Conservation (phyloP, 306 rosid genomes). For the Luffa aegyptiaca region DNA sequence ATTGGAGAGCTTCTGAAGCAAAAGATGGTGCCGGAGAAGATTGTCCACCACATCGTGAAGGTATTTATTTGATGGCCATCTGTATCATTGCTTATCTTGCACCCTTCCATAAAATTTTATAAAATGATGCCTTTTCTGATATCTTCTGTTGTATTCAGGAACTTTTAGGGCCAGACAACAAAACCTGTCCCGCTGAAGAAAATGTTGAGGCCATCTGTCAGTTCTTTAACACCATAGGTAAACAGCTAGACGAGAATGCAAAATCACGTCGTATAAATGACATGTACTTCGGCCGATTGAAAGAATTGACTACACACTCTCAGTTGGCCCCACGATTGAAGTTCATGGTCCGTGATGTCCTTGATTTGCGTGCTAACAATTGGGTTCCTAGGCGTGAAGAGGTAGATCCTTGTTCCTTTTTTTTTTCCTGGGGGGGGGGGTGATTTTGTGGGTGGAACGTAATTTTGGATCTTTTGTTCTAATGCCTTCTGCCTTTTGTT, state of each 20-base stretch:
- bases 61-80: constrained; percentile 27
- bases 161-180: constrained; percentile 72
- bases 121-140: not conserved
- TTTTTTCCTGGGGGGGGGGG: too few relatives aligned
- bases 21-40: constrained; percentile 93
- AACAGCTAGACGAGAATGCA: constrained; percentile 77
- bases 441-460: not conserved
- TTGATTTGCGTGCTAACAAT: constrained; percentile 71
- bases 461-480: not conserved
- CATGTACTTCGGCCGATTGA: constrained; percentile 59
- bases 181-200: constrained; percentile 90
- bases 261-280: constrained; percentile 80
- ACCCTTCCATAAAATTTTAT: not conserved
- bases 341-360: constrained; percentile 79
- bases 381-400: constrained; percentile 99
- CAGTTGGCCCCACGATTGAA: constrained; percentile 73
- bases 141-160: constrained; percentile 43
- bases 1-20: constrained; percentile 99
- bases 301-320: constrained; percentile 56
- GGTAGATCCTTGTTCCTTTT: constrained; percentile 31
- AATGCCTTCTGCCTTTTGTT: constrained; percentile 1
- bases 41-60: constrained; percentile 96
- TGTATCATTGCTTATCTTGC: not conserved
- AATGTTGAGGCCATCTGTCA: constrained; percentile 98
- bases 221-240: constrained; percentile 87